Base-by-base conservation (phyloP, 2,329 filamentous ascomycete species). In the Raffaelea deltoideospora region DNA sequence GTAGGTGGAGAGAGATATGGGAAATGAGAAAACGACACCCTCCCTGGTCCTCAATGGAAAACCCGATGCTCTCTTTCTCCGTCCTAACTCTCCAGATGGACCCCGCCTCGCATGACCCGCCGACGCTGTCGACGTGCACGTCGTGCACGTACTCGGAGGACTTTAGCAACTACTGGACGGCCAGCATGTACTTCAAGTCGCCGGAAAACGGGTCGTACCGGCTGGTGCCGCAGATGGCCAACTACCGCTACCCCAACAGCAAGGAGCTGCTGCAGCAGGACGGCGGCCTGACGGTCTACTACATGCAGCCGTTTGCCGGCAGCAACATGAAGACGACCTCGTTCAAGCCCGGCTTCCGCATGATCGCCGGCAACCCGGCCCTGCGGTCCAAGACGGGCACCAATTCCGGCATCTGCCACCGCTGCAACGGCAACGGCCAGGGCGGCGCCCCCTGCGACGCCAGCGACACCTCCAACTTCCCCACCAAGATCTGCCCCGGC, bases 351-450 rank as follows among this genome's bases (percentile, higher is more conserved):
- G 59, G 60, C 4, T 63, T 63, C 49, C 54, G 60, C n/a, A 63
- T 63, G 60, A 49, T 59, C 34, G 52, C 60, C 33, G 60, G 58
- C 27, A 50, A 61, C 34, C 50, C 52, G 11, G 56, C 51, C 18
- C n/a, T 32, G 3, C 36, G 36, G 11, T 6, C 31, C 10, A 23
- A 38, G 5, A 15, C 20, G 14, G 41, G 44, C 11, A 47, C 42
- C 40, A 38, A 41, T 14, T 43, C 34, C 31, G 39, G 45, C 33
- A 46, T 48, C 32, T 49, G 47, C 44, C 43, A 47, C 30, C 44
- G 45, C 18, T 49, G 45, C 34, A 39, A 42, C 34, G 37, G 40
- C 28, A 47, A 45, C 32, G 41, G 41, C 15, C 34, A 38, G 20
- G 38, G 46, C 35, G 43, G 32, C 21, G 37, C 38, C 22, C 35